phyloP scores from a whole-genome alignment of 768 basidiomycete genomes.

The Lentinula sp. region DNA sequence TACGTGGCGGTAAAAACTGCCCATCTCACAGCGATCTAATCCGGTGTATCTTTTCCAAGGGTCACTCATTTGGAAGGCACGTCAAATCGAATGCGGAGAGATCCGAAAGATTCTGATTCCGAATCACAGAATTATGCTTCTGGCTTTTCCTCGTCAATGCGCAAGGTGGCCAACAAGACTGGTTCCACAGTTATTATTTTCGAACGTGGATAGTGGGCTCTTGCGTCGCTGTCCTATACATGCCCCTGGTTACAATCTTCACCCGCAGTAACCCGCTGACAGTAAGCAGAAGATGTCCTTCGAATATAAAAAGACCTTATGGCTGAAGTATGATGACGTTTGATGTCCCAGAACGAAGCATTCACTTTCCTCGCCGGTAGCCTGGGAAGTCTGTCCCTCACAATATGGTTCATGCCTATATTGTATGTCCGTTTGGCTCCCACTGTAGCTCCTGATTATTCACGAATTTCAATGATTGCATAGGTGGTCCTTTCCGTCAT shows the following conservation, averaged over 20 bases:
- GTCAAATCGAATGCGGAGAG: neutral
- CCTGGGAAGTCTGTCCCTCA: slow-evolving; percentile 61
- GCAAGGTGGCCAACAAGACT: slow-evolving; percentile 55
- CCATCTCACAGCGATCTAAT: too few species aligned
- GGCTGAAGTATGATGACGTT: neutral
- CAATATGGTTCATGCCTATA: slow-evolving; percentile 69
- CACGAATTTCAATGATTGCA: neutral
- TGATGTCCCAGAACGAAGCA: slow-evolving; percentile 40
- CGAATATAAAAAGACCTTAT: slow-evolving; percentile 7
- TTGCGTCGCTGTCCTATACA: slow-evolving; percentile 47
- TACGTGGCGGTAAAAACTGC: slow-evolving; percentile 24
- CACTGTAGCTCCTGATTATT: neutral
- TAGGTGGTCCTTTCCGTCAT: slow-evolving; percentile 63
- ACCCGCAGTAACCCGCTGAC: slow-evolving; percentile 53
- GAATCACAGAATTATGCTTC: slow-evolving; percentile 67
- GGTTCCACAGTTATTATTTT: slow-evolving; percentile 76
- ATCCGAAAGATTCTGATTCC: neutral
- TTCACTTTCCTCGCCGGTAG: slow-evolving; percentile 67
- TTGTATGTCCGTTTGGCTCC: slow-evolving; percentile 35
- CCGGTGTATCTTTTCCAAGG: slow-evolving; percentile 26
- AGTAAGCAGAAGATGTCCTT: slow-evolving; percentile 29
- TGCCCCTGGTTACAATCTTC: slow-evolving; percentile 67
- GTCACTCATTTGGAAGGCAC: slow-evolving; percentile 77
- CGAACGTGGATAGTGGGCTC: slow-evolving; percentile 70
- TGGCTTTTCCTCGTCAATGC: slow-evolving; percentile 81